Percentiles rank a stretch among this genome's conserved stretches.
Evolutionary conservation across 345 rosid genomes (phyloP).

Genomic region (Leavenworthia alabamica): DNA sequence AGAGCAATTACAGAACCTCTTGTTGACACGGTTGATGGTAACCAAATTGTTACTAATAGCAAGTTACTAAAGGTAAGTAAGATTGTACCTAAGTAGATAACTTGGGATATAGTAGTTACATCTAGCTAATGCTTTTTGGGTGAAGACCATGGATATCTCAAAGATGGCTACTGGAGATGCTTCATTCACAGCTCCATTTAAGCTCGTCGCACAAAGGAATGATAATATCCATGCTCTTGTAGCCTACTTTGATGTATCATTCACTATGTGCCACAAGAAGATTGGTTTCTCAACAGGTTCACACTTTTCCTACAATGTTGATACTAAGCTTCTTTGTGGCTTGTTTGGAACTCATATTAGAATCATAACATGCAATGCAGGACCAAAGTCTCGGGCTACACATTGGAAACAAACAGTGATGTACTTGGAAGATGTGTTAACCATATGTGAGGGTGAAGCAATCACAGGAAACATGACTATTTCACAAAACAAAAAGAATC

Average conservation of each 20-base stretch:
- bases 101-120: not conserved
- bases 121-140: constrained; percentile 2
- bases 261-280: constrained; percentile 82
- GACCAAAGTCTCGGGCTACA: constrained; percentile 65
- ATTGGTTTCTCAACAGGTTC: constrained; percentile 93
- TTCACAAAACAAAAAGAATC: constrained; percentile 81
- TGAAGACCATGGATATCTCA: constrained; percentile 92
- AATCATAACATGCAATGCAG: constrained; percentile 28
- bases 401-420: constrained; percentile 96
- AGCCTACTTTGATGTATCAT: constrained; percentile 87
- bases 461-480: constrained; percentile 77
- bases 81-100: not conserved
- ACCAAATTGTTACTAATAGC: constrained; percentile 79
- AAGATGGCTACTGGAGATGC: constrained; percentile 89
- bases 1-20: constrained; percentile 93
- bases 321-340: not conserved
- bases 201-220: constrained; percentile 74
- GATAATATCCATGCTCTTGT: constrained; percentile 91
- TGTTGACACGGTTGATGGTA: constrained; percentile 79
- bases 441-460: constrained; percentile 79
- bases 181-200: constrained; percentile 79
- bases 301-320: not conserved
- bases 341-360: not conserved
- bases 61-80: constrained; percentile 63
- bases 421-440: constrained; percentile 83